Base-by-base conservation (phyloP, 1,139 yeast species). In the Taphrina confusa region DNA sequence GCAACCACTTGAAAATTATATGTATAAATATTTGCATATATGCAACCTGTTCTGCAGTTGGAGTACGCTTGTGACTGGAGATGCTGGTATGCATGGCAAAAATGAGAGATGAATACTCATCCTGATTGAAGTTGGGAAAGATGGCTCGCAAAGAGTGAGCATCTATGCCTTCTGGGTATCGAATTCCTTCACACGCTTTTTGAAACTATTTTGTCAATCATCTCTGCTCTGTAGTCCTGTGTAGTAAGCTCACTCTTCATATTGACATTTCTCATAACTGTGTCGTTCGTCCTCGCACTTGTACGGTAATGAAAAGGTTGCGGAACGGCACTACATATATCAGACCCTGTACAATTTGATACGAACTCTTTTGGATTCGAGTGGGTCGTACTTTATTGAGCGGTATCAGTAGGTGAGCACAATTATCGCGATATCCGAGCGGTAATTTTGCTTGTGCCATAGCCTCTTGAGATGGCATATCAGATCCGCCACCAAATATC, bases 371-470 rank as follows among this genome's bases (percentile, higher is more conserved):
- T 9, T 22, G n/a, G 22, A 5, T n/a, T n/a, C n/a, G n/a, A n/a
- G n/a, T n/a, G n/a, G n/a, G n/a, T 6, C 56, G 16, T 25, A 47
- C 56, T 67, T 79, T 79, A 71, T 80, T 80, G 61, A 82, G 72
- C 20, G 95, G 85, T 25, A 82, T 86, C 69, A 85, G 80, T 69
- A 87, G 78, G 31, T 84, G 80, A 3, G 95, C 94, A 73, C 96
- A 88, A 74, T 95, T 82, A 72, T 88, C 96, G 70, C 96, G 80
- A 81, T 86, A 88, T 66, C 82, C 83, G 66, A 88, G 77, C 31
- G 95, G 96, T 63, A 88, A 84, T 73, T 84, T 82, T 74, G 85
- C 78, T 69, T 84, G 80, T 74, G 86, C 90, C 84, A 88, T 84
- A 71, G 88, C 95, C 71, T 87, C 91, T 74, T 56, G 60, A 4